phyloP scores from a whole-genome alignment of 2,329 filamentous ascomycete species.

The Paracorniculantispora psalliotae region DNA sequence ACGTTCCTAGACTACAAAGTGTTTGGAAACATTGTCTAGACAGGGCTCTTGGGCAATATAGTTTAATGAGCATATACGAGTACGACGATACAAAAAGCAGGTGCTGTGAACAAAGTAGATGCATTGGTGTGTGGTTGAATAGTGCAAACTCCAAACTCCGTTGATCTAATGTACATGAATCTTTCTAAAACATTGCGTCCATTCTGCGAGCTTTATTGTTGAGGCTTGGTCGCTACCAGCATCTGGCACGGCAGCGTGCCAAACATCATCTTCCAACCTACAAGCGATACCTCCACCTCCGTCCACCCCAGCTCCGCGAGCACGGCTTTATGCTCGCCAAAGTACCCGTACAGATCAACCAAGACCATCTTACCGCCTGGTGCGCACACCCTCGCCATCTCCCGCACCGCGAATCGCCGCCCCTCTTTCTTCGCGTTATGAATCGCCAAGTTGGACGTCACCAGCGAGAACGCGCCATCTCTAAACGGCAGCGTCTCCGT shows the following conservation, averaged over 20 bases:
- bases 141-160: not conserved
- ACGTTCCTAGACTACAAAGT: not conserved
- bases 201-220: not conserved
- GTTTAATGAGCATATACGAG: conserved; percentile 7
- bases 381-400: conserved; percentile 16
- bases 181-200: too few relatives aligned
- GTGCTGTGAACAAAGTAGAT: not conserved
- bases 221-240: conserved; percentile 15
- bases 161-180: not conserved
- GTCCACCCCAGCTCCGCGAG: conserved; percentile 14
- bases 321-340: conserved; percentile 11
- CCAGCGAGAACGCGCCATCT: conserved; percentile 13
- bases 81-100: not conserved
- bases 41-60: not conserved
- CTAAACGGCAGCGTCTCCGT: conserved; percentile 13
- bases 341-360: conserved; percentile 15
- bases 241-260: conserved; percentile 15
- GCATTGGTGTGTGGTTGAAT: not conserved
- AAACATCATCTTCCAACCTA: conserved; percentile 15
- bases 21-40: conserved; percentile 3
- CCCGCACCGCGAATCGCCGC: conserved; percentile 8
- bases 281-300: conserved; percentile 10
- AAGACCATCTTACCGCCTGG: conserved; percentile 14
- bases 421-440: conserved; percentile 14
- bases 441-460: conserved; percentile 15